Evolutionary conservation across 164 flowering plant species (phyloP), one percentile per base, ranked within the genome.

Genomic region (Tinospora cordifolia): DNA sequence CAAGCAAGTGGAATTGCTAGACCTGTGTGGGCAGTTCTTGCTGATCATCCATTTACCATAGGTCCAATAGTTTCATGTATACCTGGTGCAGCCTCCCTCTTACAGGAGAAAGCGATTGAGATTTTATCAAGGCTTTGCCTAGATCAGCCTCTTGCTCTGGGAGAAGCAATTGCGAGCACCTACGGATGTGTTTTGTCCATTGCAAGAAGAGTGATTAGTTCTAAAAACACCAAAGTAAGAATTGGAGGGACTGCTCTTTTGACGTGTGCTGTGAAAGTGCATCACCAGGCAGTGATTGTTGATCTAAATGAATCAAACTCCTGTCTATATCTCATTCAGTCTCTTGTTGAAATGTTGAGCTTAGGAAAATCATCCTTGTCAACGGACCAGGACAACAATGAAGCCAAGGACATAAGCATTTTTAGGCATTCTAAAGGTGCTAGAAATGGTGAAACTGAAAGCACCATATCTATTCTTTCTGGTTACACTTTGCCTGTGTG

Each of bases 181-280:
- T 71, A 80, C 73, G 94, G 89, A 6, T 87, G 97, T 76, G 80
- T 84, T 69, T 72, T 87, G 63, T 84, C 93, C 27, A 80, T 92
- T 71, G 86, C 97, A 65, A 83, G 73, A 77, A 86, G 96, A 81
- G 89, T 94, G 46, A 81, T 90, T 68, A 77, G 76, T 76, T 86
- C 93, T 46, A 75, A 73, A 65, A 79, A 82, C 75, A 36, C 69
- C 40, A 83, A 79, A 78, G 85, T 90, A 19, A 88, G 83, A 83
- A 80, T 95, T 79, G 99, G 98, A 21, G 99, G 99, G 70, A 78
- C 90, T 78, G 92, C 97, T 62, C 88, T 95, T 74, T 92, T 95
- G 70, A 83, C 84, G 54, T 95, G 98, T 83, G 90, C 96, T 76
- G 87, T 93, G 24, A 88, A 87, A 86, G 88, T 88, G 65, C 85